A percentile compares a stretch with the other conserved stretches of the same genome.
phyloP scores from a whole-genome alignment of 176 grass and related monocot species.

The Puya raimondii region DNA sequence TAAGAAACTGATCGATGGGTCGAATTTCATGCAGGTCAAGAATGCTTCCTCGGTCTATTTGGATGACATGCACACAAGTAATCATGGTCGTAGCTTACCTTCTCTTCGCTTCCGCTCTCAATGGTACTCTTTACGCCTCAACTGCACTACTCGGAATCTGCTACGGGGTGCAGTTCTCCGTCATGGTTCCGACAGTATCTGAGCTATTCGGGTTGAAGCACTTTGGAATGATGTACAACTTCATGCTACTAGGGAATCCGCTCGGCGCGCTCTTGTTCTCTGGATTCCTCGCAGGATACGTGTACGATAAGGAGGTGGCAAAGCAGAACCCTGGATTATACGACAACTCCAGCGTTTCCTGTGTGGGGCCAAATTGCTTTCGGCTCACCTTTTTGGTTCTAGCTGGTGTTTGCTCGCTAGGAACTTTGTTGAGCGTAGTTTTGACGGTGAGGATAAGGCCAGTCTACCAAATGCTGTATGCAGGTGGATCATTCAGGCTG shows the following conservation, averaged over 20 bases:
- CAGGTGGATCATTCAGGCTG: constrained; percentile 61
- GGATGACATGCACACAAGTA: constrained; percentile 88
- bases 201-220: constrained; percentile 81
- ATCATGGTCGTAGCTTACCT: constrained; percentile 80
- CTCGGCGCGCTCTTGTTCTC: constrained; percentile 84
- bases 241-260: constrained; percentile 88
- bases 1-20: neutral
- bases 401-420: constrained; percentile 52
- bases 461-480: constrained; percentile 86
- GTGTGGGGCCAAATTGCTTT: constrained; percentile 77
- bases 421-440: constrained; percentile 46
- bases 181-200: constrained; percentile 83
- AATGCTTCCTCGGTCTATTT: constrained; percentile 84
- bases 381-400: constrained; percentile 61
- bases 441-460: constrained; percentile 65
- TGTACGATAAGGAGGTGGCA: constrained; percentile 71
- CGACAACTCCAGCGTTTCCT: constrained; percentile 28
- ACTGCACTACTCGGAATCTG: constrained; percentile 67
- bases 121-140: constrained; percentile 56
- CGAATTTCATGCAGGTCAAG: constrained; percentile 48
- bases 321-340: constrained; percentile 49
- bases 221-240: constrained; percentile 88
- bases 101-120: constrained; percentile 58
- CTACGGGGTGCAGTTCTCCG: constrained; percentile 77
- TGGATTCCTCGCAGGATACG: constrained; percentile 68